Evolutionary conservation across 2,329 filamentous ascomycete genomes (phyloP).

Genomic region (Achaetomium macrosporum): DNA sequence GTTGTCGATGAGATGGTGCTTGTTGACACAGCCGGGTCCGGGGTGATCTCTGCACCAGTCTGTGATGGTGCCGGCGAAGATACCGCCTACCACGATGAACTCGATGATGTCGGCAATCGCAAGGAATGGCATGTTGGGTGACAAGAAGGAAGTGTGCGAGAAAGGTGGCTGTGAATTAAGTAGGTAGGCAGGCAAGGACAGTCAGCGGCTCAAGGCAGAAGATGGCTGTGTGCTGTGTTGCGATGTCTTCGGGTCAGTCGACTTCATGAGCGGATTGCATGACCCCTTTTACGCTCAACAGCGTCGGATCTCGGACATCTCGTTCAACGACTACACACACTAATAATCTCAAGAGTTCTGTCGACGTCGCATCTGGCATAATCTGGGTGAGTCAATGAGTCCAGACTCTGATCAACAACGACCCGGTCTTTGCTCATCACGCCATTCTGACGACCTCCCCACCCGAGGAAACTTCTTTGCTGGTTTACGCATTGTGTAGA

Average conservation of each 20-base stretch:
- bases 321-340: background rate
- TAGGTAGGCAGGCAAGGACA: too few relatives aligned
- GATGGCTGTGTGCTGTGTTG: background rate
- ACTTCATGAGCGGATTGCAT: background rate
- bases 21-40: background rate
- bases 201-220: background rate
- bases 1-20: background rate
- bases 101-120: background rate
- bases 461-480: too few relatives aligned
- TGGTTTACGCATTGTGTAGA: too few relatives aligned
- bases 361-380: too few relatives aligned
- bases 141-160: background rate
- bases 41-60: background rate
- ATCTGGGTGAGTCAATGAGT: too few relatives aligned
- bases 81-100: background rate
- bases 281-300: background rate
- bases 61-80: background rate
- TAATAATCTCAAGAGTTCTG: too few relatives aligned
- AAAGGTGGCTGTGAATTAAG: background rate
- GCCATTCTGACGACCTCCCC: too few relatives aligned
- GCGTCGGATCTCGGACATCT: background rate
- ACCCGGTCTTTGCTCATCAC: too few relatives aligned
- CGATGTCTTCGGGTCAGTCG: background rate
- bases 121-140: background rate
- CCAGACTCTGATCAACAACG: too few relatives aligned